Conservation (phyloP, 345 rosid species). For the Boechera stricta region DNA sequence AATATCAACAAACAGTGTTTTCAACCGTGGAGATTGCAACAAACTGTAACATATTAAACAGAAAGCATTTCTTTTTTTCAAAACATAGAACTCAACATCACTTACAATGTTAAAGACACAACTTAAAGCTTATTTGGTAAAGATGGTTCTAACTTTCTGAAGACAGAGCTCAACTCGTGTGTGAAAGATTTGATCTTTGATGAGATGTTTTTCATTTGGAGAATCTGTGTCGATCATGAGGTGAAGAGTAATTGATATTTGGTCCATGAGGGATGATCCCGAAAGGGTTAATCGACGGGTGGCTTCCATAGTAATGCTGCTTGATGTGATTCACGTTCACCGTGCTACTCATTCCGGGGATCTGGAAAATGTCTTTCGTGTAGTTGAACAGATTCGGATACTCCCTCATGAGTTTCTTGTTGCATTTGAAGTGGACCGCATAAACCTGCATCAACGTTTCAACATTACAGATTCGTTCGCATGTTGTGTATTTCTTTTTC, state of each 20-base stretch:
- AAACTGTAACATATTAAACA: slow-evolving; percentile 5
- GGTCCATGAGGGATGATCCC: slow-evolving; percentile 77
- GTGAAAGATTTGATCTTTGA: slow-evolving; percentile 4
- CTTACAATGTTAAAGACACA: slow-evolving; percentile 2
- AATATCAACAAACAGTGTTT: neutral
- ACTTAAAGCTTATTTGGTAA: slow-evolving; percentile 14
- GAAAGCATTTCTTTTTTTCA: neutral
- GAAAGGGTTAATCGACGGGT: slow-evolving; percentile 68
- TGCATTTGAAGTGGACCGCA: slow-evolving; percentile 82
- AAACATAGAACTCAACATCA: slow-evolving; percentile 1
- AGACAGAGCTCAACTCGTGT: slow-evolving; percentile 9
- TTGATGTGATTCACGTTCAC: slow-evolving; percentile 78
- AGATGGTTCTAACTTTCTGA: neutral
- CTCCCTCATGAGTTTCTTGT: slow-evolving; percentile 72
- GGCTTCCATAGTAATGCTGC: slow-evolving; percentile 78
- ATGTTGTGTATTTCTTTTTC: neutral
- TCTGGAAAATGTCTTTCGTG: slow-evolving; percentile 67
- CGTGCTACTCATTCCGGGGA: slow-evolving; percentile 62
- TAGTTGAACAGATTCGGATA: slow-evolving; percentile 74
- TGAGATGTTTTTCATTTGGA: slow-evolving; percentile 20
- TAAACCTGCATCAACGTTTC: slow-evolving; percentile 55
- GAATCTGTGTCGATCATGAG: slow-evolving; percentile 67
- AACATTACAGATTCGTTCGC: neutral
- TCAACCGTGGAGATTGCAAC: neutral
- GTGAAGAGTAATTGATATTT: slow-evolving; percentile 57